Base-by-base conservation (phyloP, 345 rosid genomes). In the Gossypium herbaceum region DNA sequence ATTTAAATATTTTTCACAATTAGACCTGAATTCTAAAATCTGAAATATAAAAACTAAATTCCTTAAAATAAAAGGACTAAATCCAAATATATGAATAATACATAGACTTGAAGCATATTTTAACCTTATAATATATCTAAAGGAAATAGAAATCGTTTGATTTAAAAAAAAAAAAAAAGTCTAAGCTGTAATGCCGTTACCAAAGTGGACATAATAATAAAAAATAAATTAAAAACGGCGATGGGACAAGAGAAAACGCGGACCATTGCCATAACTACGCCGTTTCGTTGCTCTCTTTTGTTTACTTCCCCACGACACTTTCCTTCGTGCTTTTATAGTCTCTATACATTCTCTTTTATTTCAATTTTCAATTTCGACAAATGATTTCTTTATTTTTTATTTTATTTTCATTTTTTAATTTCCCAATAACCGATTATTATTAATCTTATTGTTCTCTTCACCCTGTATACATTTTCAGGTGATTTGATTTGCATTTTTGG, bases 181-280 rank as follows among this genome's bases (percentile, higher is more conserved):
- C 11, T 34, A 5, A 34, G 41, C 41, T 34, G 41, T 34, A 5
- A 50, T 24, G 52, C 71, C 83, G 83, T 82, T 72, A 68, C 56
- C 44, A 24, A 25, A 57, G 24, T 48, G 74, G 19, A 70, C 50
- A 74, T 5, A 10, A 64, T 57, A 61, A 34, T 34, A 34, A 34
- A 34, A 34, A 34, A 34, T 34, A 34, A 34, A 34, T 34, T 34
- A 34, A 34, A 34, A 34, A 24, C 54, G n/a, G 65, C 13, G 75
- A 79, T 9, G 73, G 45, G 66, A 73, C 65, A 61, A 72, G 61
- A 8, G 44, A 61, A 76, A 41, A 56, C 77, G 76, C 77, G 75
- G 79, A 47, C 2, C 52, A 43, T 69, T 60, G 61, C 58, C 78
- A 48, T 22, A 51, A 60, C 81, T 27, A 56, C 55, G 78, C 76